Evolutionary conservation across 1,284 basidiomycete species (phyloP), one percentile per base, ranked within the genome.

Genomic region (Exobasidium cylindrosporum): DNA sequence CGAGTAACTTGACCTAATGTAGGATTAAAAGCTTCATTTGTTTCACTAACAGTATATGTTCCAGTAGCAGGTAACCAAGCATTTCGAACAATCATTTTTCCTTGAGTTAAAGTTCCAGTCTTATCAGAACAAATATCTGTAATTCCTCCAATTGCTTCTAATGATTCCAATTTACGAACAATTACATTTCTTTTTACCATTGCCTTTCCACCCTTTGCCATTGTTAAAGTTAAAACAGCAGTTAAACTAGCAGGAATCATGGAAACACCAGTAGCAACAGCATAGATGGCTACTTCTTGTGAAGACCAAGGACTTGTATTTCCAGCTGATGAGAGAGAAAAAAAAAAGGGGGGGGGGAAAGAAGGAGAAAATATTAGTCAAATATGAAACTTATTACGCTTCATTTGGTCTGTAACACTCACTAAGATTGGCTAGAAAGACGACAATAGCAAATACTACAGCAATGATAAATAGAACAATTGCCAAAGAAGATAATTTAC

Each of bases 161-260:
- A 71, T 32, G 76, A 76, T 28, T 77, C 74, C 61, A 77, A 67
- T 62, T 75, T 84, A 31, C 85, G 82, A 5, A 86, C 85, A 65
- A 86, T 83, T 40, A 83, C 84, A 67, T 84, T 77, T 52, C 83
- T 81, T 55, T 81, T 81, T 10, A 83, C 84, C 85, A 87, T 86
- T 40, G 82, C 82, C 53, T 81, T 81, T 13, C 84, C 84, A 17
- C 85, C 85, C 57, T 84, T 83, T 1, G 85, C 83, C 81, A 81
- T 79, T 14, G 79, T 82, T 62, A 82, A 74, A 58, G 75, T 76
- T 23, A 79, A 63, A n/a, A 79, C 76, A 40, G 76, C 76, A 5
- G 74, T 74, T 13, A 79, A 70, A 4, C 74, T 76, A 26, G 84
- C 84, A 14, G 84, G 84, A 10, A 85, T 80, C 74, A 85, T 83